A percentile compares a stretch with the other conserved stretches of the same genome.
Evolutionary conservation across 129 eudicot species (phyloP).

Genomic region (Arctium lappa): DNA sequence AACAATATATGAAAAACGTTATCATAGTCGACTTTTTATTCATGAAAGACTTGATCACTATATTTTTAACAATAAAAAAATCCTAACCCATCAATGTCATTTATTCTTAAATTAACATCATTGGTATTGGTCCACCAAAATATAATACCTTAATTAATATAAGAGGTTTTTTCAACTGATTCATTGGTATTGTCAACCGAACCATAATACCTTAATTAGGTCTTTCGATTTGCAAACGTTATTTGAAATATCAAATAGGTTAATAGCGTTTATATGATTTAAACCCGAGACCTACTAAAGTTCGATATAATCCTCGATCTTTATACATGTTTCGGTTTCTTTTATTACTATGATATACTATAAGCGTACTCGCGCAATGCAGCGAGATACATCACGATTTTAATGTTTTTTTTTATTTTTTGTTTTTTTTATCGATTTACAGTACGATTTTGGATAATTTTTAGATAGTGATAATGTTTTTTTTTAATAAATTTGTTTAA

Average conservation of each 20-base stretch:
- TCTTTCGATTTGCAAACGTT: not conserved
- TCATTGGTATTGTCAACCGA: not conserved
- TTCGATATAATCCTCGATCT: not conserved
- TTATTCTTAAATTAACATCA: not conserved
- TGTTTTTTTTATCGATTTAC: no score
- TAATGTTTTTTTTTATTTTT: no score
- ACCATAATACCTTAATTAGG: not conserved
- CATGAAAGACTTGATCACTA: not conserved
- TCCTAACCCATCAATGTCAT: not conserved
- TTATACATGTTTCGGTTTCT: no score
- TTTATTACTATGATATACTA: not conserved
- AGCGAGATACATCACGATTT: no score
- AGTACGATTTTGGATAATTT: no score
- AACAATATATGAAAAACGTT: not conserved
- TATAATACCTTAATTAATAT: no score
- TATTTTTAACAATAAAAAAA: not conserved
- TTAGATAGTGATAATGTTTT: no score
- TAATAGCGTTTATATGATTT: not conserved
- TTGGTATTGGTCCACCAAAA: not conserved
- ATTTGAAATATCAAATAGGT: not conserved
- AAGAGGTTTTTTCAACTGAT: not conserved
- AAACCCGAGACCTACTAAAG: not conserved
- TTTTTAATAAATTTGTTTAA: no score
- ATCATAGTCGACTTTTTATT: no score
- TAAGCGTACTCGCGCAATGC: no score